Conservation (phyloP, 2,329 filamentous ascomycete genomes). For the Podosphaera aphanis region DNA sequence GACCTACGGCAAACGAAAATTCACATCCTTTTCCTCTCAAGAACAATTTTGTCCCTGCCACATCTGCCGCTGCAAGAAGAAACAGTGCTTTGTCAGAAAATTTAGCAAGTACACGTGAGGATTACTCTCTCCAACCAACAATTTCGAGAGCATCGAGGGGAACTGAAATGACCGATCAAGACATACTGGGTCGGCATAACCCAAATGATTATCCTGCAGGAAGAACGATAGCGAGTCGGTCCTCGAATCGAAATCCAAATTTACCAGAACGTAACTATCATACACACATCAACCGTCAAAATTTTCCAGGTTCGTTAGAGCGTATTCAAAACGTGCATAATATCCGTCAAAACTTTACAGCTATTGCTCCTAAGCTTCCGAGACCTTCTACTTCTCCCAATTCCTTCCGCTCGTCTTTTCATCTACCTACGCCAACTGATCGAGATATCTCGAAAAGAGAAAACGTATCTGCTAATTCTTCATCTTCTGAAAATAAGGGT, state of each 20-base stretch:
- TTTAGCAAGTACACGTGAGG: background rate
- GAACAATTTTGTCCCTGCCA: background rate
- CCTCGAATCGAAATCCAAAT: slow-evolving; percentile 23
- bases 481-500: slow-evolving; percentile 33
- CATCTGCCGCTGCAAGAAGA: background rate
- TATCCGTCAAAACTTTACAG: background rate
- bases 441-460: slow-evolving; percentile 46
- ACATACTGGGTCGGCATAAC: slow-evolving; percentile 30
- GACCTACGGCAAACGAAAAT: background rate
- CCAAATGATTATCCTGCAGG: background rate
- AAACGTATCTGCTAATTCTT: slow-evolving; percentile 60
- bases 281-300: too few relatives aligned
- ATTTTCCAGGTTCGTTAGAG: too few relatives aligned
- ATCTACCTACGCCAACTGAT: slow-evolving; percentile 35
- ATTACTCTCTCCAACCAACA: background rate
- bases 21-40: background rate
- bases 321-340: too few relatives aligned
- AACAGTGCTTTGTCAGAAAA: background rate
- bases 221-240: slow-evolving; percentile 49
- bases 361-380: slow-evolving; percentile 15
- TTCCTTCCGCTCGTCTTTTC: slow-evolving; percentile 56
- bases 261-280: background rate
- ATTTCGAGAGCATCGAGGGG: slow-evolving; percentile 36
- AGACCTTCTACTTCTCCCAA: slow-evolving; percentile 47
- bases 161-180: slow-evolving; percentile 57